Percentiles rank a stretch among this genome's conserved stretches.
Evolutionary conservation across 371 early-diverging fungal species (phyloP).

Genomic region (Rhizopus delemar): DNA sequence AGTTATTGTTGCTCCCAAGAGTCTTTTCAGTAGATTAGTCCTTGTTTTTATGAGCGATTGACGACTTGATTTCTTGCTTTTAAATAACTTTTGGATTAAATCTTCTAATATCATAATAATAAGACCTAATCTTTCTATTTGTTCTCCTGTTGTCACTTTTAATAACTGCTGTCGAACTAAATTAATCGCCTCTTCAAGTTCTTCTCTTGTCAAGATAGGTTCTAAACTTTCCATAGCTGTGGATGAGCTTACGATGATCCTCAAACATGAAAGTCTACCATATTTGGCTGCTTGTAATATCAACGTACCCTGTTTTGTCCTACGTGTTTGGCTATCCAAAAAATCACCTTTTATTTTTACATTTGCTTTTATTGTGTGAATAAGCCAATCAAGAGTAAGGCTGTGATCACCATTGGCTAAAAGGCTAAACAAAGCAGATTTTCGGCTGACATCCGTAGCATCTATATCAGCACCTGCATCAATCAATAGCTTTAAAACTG

Average conservation of each 20-base stretch:
- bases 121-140: conserved; percentile 16
- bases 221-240: conserved; percentile 19
- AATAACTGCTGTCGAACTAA: conserved; percentile 18
- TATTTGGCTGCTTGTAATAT: conserved; percentile 36
- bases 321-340: conserved; percentile 15
- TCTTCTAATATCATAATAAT: conserved; percentile 29
- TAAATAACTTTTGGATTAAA: conserved; percentile 13
- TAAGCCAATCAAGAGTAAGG: conserved; percentile 23
- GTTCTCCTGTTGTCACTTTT: conserved; percentile 9
- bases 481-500: conserved; percentile 27
- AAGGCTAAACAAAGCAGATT: conserved; percentile 38
- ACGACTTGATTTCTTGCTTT: not conserved
- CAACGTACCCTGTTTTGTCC: conserved; percentile 20
- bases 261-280: conserved; percentile 19
- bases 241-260: conserved; percentile 16
- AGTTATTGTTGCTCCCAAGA: not conserved
- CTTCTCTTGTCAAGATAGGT: conserved; percentile 8
- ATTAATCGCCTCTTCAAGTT: conserved; percentile 17
- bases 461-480: conserved; percentile 54
- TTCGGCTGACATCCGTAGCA: conserved; percentile 33
- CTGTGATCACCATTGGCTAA: conserved; percentile 36
- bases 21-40: not conserved
- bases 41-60: not conserved
- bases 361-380: conserved; percentile 22
- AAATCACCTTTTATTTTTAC: conserved; percentile 26